Percentiles rank a stretch among this genome's conserved stretches.
Conservation (phyloP, 164 flowering plant species). For the Macadamia tetraphylla region DNA sequence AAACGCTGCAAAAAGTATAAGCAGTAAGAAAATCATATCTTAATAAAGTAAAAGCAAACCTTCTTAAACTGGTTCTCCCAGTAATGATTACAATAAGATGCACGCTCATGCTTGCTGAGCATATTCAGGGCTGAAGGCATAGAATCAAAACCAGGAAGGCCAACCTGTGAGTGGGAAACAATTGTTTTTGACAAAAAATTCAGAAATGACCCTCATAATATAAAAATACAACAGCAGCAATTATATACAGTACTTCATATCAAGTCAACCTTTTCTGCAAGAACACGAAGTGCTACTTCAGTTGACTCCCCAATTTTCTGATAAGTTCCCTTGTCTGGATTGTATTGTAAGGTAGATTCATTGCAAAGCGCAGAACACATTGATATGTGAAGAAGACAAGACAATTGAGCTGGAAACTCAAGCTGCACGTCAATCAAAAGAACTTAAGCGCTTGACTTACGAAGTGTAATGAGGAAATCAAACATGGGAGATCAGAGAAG, state of each 20-base stretch:
- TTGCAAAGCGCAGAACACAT: conserved; percentile 98
- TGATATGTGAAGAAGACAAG: conserved; percentile 87
- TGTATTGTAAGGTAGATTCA: conserved; percentile 84
- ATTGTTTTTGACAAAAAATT: neutral
- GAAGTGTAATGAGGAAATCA: no score
- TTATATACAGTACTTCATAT: neutral
- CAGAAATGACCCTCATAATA: neutral
- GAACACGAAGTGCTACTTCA: conserved; percentile 94
- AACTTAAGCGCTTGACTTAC: neutral
- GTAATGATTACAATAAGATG: conserved; percentile 91
- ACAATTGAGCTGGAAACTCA: conserved; percentile 81
- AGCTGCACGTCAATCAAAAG: conserved; percentile 48
- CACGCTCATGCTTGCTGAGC: conserved; percentile 96
- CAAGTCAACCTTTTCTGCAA: conserved; percentile 79
- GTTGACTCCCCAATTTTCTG: conserved; percentile 98
- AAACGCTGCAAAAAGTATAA: no score
- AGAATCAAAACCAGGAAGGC: conserved; percentile 97
- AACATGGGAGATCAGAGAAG: no score
- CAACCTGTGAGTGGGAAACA: conserved; percentile 50
- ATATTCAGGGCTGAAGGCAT: conserved; percentile 90
- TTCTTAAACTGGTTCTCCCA: conserved; percentile 95
- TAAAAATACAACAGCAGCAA: neutral
- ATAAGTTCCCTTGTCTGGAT: conserved; percentile 80
- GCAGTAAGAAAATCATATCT: neutral
- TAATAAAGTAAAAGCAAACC: conserved; percentile 34